Evolutionary conservation across 192 early-diverging fungal genomes (phyloP).

Genomic region (Rhizoclosmatium globosum): DNA sequence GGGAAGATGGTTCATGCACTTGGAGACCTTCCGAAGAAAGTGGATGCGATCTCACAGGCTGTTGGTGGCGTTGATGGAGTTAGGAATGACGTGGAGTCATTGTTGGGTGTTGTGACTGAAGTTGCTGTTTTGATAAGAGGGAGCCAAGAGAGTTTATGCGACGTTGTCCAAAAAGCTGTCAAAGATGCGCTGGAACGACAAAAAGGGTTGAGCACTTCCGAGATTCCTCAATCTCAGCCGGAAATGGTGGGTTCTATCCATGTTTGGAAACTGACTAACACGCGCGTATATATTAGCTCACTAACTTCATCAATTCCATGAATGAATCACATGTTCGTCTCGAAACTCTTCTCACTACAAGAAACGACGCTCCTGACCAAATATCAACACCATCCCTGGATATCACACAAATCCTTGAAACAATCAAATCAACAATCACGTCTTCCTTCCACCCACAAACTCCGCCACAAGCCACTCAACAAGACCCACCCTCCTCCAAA

Average conservation of each 20-base stretch:
- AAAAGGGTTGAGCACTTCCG: too few relatives aligned
- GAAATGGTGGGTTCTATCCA: too few relatives aligned
- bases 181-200: too few relatives aligned
- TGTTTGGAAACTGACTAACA: too few relatives aligned
- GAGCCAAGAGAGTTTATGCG: neutral
- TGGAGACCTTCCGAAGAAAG: neutral
- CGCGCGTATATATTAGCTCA: too few relatives aligned
- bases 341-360: conserved; percentile 19
- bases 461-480: neutral
- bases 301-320: conserved; percentile 34
- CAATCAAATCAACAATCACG: neutral
- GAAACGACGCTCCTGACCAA: too few relatives aligned
- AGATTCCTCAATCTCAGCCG: too few relatives aligned
- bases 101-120: neutral
- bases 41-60: neutral
- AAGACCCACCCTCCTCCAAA: neutral
- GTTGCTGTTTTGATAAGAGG: neutral
- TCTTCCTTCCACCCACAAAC: too few relatives aligned
- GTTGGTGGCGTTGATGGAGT: neutral
- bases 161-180: neutral
- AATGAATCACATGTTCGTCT: conserved; percentile 42
- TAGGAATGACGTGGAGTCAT: neutral
- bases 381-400: neutral
- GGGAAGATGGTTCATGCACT: conserved; percentile 58
- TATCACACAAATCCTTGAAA: neutral